These are phyloP conservation scores for Calonectria leucothoes DNA, from an alignment of 2,329 filamentous ascomycete species.

Conservation along the genomic window DNA sequence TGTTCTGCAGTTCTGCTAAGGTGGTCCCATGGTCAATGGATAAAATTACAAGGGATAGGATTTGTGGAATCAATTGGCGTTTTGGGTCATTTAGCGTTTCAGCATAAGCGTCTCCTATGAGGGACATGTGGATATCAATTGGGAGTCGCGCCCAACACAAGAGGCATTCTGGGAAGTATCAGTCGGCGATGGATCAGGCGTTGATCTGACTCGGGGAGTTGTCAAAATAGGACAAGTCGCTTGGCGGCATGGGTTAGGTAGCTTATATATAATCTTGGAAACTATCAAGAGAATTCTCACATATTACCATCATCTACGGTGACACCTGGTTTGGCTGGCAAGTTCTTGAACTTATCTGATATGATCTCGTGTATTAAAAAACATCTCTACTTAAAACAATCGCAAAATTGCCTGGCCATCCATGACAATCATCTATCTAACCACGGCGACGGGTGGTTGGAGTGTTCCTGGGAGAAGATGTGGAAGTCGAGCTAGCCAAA, in stretches of 20 bases:
- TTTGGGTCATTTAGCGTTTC: conserved; percentile 15
- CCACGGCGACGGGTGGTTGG: conserved; percentile 58
- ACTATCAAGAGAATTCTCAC: background rate
- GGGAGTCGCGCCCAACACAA: background rate
- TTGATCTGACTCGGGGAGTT: background rate
- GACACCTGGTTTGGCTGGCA: no score
- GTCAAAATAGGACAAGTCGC: background rate
- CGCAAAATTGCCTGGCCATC: conserved; percentile 16
- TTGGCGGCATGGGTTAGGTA: background rate
- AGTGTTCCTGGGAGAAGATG: conserved; percentile 52
- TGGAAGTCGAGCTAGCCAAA: conserved; percentile 40
- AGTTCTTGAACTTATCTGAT: no score
- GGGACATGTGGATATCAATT: conserved; percentile 29
- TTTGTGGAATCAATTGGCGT: conserved; percentile 19
- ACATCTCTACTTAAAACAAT: conserved; percentile 29
- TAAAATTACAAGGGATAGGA: background rate
- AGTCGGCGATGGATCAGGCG: background rate
- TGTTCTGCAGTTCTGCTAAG: conserved; percentile 37
- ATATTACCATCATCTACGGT: background rate
- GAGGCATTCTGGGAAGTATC: background rate
- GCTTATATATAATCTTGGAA: background rate
- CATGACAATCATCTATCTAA: conserved; percentile 43
- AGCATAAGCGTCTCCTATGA: background rate
- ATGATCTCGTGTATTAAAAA: conserved; percentile 25
- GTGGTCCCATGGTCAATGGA: background rate